Evolutionary conservation across 2,329 filamentous ascomycete genomes (phyloP).

Genomic region (Calonectria hawksworthii): DNA sequence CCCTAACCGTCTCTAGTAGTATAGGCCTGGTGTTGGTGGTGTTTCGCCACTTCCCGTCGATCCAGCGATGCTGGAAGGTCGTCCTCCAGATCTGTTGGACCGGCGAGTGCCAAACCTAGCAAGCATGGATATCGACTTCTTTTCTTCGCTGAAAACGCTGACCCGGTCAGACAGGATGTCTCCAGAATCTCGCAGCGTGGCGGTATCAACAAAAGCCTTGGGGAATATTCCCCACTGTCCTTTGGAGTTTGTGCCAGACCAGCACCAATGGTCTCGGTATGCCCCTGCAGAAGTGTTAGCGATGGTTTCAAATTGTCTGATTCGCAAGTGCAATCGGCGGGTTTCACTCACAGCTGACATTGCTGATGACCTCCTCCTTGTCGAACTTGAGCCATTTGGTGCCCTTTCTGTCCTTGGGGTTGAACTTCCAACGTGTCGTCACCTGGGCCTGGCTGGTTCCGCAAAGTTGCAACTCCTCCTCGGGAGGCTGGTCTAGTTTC

Average conservation of each 20-base stretch:
- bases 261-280: conserved; percentile 67
- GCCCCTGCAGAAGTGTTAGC: conserved; percentile 52
- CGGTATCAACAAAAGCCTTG: conserved; percentile 62
- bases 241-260: conserved; percentile 66
- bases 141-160: conserved; percentile 52
- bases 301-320: background rate
- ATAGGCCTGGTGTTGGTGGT: conserved; percentile 35
- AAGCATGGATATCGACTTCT: conserved; percentile 51
- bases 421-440: conserved; percentile 67
- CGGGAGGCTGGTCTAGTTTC: conserved; percentile 62
- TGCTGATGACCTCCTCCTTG: conserved; percentile 76
- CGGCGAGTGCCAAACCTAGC: conserved; percentile 52
- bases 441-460: conserved; percentile 63
- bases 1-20: conserved; percentile 15
- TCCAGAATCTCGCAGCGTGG: conserved; percentile 57
- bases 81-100: conserved; percentile 41
- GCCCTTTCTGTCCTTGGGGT: conserved; percentile 57
- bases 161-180: conserved; percentile 44
- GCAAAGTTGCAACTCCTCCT: conserved; percentile 61
- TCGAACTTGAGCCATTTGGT: conserved; percentile 71
- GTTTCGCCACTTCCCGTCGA: conserved; percentile 51
- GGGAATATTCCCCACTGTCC: conserved; percentile 69
- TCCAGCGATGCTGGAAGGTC: conserved; percentile 51
- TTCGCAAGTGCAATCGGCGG: background rate
- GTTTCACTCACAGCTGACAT: conserved; percentile 67